Conservation (phyloP, 208 protist genomes). For the Leishmania amazonensis region DNA sequence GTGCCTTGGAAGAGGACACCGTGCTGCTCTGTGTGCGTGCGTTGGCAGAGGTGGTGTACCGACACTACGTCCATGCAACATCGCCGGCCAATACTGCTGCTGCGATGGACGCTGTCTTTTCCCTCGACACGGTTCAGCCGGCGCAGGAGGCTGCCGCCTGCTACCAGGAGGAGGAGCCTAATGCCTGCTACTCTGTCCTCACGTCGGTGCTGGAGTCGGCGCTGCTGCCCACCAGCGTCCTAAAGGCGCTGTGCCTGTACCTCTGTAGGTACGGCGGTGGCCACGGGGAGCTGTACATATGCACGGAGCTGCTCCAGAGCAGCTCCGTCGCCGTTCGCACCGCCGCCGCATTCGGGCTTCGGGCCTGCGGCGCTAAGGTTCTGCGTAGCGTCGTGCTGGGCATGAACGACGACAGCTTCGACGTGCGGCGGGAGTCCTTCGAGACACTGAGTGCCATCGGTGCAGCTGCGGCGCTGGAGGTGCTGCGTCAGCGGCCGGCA, state of each 20-base stretch:
- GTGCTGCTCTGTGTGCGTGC: slow-evolving; percentile 55
- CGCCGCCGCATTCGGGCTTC: slow-evolving; percentile 65
- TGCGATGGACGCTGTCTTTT: not conserved
- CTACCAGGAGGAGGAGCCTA: slow-evolving; percentile 41
- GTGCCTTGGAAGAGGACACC: slow-evolving; percentile 49
- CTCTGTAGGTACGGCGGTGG: slow-evolving; percentile 64
- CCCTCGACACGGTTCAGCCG: not conserved
- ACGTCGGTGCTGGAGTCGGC: slow-evolving; percentile 47
- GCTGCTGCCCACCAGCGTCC: slow-evolving; percentile 46
- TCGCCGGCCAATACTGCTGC: not conserved
- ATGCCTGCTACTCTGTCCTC: slow-evolving; percentile 53
- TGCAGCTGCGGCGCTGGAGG: slow-evolving; percentile 29
- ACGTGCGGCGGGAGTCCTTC: slow-evolving; percentile 61
- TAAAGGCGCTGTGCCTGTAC: slow-evolving; percentile 58
- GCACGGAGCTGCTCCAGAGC: slow-evolving; percentile 53
- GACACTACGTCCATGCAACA: slow-evolving; percentile 1
- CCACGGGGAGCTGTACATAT: slow-evolving; percentile 66
- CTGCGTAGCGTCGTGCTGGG: slow-evolving; percentile 60
- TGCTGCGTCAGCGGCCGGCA: slow-evolving; percentile 45
- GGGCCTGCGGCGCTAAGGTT: slow-evolving; percentile 58
- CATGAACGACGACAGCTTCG: slow-evolving; percentile 55
- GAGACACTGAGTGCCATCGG: slow-evolving; percentile 54
- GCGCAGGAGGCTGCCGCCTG: slow-evolving; percentile 45
- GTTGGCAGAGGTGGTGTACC: slow-evolving; percentile 38
- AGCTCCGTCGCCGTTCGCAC: slow-evolving; percentile 31